phyloP scores from a whole-genome alignment of 345 rosid species.

The Murraya paniculata region DNA sequence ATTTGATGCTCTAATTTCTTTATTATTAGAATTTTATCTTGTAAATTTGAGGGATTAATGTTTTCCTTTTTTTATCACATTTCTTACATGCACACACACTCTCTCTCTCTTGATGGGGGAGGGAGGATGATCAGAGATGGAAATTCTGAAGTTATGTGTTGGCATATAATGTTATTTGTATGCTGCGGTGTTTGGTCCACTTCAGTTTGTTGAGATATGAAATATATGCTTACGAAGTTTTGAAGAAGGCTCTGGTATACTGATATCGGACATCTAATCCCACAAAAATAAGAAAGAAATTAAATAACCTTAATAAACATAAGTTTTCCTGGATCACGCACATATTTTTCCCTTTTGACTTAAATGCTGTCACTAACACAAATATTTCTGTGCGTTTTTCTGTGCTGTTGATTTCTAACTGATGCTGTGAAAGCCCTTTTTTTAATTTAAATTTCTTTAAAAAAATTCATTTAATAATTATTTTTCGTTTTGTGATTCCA shows the following conservation, averaged over 20 bases:
- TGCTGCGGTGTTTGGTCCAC: neutral
- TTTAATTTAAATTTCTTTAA: neutral
- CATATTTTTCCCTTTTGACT: neutral
- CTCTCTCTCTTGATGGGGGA: neutral
- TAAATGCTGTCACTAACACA: neutral
- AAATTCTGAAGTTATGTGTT: neutral
- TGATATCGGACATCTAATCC: neutral
- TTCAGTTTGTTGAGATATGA: neutral
- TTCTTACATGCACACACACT: too few relatives aligned
- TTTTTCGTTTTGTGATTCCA: slow-evolving; percentile 29
- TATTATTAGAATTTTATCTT: neutral
- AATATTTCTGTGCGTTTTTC: neutral
- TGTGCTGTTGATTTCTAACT: neutral
- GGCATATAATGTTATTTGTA: neutral
- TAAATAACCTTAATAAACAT: neutral
- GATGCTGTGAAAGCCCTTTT: neutral
- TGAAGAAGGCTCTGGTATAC: neutral
- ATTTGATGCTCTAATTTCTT: neutral
- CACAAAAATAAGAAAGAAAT: neutral
- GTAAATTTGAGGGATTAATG: neutral
- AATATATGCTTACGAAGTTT: neutral
- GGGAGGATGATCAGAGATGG: neutral
- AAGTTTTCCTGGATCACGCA: neutral
- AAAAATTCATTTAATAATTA: neutral
- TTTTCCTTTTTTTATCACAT: neutral